Base-by-base conservation (phyloP, 441 rosid species). In the Populus hybrid region DNA sequence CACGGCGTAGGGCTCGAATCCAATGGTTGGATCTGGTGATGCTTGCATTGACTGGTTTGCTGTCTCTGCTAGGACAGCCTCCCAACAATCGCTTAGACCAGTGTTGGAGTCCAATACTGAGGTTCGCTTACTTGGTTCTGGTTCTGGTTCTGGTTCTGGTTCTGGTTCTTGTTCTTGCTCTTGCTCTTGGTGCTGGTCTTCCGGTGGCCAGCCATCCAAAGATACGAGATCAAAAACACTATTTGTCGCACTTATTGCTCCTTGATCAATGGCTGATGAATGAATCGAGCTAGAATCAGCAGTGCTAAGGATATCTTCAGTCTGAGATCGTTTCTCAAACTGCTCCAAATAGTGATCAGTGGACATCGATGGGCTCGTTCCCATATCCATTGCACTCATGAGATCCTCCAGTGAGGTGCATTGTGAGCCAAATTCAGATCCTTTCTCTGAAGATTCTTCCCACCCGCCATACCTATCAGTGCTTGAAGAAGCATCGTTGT, bases 331-430 rank as follows among this genome's bases (percentile, higher is more conserved):
- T 57, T 69, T 85, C 70, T 84, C 84, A 34, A 81, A 78, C 10
- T 85, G 85, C 78, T 85, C 88, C 0, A 82, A 79, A 1, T 77
- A 76, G 6, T 30, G 32, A 30, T 30, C 32, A 4, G 87, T 83
- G 32, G 66, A 70, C n/a, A 35, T 35, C 6, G 84, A 71, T 8
- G 88, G 86, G 78, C 88, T 83, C 1, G 85, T 77, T 77, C 81
- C 89, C 18, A 73, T 76, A 59, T 88, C 93, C 4, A 80, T 76
- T 35, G 73, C 68, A 9, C 86, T 86, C 87, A 79, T 84, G 64
- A 89, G 82, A 82, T 95, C 92, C 82, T 91, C 96, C 64, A 87
- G 78, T 0, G 95, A 91, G 16, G 84, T 75, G 69, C 87, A 77
- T 26, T 54, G 88, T 3, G 87, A 89, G 20, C 84, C 86, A 16